These are phyloP conservation scores for Carex myosuroides DNA, from an alignment of 176 grass and related monocot species.

Conservation along the genomic window DNA sequence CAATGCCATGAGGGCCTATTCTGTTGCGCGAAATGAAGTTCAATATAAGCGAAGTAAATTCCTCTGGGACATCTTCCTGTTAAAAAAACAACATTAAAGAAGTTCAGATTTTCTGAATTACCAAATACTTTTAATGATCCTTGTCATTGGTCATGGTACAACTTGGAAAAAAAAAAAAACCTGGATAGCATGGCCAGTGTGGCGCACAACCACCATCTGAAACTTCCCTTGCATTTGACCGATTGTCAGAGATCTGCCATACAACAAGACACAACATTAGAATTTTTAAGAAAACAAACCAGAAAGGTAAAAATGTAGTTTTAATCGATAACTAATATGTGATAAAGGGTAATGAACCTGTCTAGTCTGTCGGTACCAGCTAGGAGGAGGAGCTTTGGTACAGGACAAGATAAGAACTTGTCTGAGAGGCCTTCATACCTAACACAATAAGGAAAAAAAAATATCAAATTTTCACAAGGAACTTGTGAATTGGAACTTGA, in stretches of 20 bases:
- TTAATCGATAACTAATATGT: neutral
- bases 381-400: slow-evolving; percentile 80
- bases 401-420: slow-evolving; percentile 90
- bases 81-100: slow-evolving; percentile 8
- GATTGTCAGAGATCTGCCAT: slow-evolving; percentile 83
- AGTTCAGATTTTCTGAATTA: slow-evolving; percentile 16
- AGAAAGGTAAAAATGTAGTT: neutral
- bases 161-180: slow-evolving; percentile 37
- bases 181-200: slow-evolving; percentile 98
- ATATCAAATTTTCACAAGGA: neutral
- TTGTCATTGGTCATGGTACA: neutral
- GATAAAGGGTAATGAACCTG: slow-evolving; percentile 38
- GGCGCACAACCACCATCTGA: slow-evolving; percentile 77
- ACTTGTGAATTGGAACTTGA: neutral
- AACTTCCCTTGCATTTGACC: slow-evolving; percentile 99
- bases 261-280: slow-evolving; percentile 16
- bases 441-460: slow-evolving; percentile 12
- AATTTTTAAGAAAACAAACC: neutral
- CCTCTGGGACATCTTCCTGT: slow-evolving; percentile 96
- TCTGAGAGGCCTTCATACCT: slow-evolving; percentile 99
- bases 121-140: neutral
- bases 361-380: slow-evolving; percentile 96
- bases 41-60: slow-evolving; percentile 76
- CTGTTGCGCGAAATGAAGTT: slow-evolving; percentile 87
- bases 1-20: slow-evolving; percentile 76